These are phyloP conservation scores for Glycine tomentella DNA, from an alignment of 306 rosid genomes.

Conservation along the genomic window DNA sequence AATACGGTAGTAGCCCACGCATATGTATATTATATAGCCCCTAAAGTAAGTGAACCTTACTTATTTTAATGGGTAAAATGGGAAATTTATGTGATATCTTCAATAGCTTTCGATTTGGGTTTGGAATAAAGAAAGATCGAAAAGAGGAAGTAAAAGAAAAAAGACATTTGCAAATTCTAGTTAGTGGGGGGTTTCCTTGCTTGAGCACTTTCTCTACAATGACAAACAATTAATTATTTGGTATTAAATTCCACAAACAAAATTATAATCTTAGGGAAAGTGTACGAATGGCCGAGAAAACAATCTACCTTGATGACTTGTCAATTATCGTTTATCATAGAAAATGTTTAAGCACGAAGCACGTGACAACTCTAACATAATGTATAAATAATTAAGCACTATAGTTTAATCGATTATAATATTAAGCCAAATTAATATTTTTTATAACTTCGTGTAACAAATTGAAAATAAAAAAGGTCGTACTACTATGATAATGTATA, in stretches of 20 bases:
- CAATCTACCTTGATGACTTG: not conserved
- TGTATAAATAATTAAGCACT: not conserved
- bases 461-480: not conserved
- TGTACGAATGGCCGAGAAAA: not conserved
- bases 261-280: not conserved
- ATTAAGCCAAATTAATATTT: too few relatives aligned
- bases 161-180: conserved; percentile 4
- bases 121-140: conserved; percentile 29
- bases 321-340: not conserved
- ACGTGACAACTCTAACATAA: not conserved
- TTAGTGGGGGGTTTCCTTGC: conserved; percentile 8
- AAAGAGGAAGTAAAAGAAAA: conserved; percentile 17
- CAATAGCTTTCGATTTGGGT: conserved; percentile 18
- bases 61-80: conserved; percentile 26
- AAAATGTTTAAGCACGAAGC: not conserved
- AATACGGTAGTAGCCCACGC: conserved; percentile 15
- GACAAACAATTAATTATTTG: conserved; percentile 12
- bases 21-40: not conserved
- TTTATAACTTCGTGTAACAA: not conserved
- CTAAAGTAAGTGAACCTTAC: not conserved
- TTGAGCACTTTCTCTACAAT: conserved; percentile 3
- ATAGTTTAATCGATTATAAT: not conserved
- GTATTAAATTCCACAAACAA: conserved; percentile 13
- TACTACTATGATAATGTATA: not conserved
- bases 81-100: conserved; percentile 4